Conservation (phyloP, 1,284 basidiomycete species). For the Irpex sp. region DNA sequence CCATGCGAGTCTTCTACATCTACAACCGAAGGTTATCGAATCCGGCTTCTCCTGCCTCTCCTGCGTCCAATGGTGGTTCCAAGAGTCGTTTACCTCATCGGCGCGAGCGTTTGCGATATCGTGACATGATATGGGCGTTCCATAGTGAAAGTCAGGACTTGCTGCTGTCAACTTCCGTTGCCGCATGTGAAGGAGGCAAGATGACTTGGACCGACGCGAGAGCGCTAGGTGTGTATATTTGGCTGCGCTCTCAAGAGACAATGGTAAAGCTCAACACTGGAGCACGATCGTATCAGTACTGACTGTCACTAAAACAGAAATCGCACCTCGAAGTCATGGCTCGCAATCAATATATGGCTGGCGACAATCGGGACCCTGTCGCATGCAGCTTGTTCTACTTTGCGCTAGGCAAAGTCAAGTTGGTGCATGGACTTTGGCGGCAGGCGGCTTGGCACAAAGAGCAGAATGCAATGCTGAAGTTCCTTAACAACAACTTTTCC, state of each 20-base stretch:
- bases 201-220: constrained; percentile 88
- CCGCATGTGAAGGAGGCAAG: constrained; percentile 69
- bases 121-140: constrained; percentile 94
- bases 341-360: constrained; percentile 86
- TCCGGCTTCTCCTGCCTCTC: constrained; percentile 43
- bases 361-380: constrained; percentile 85
- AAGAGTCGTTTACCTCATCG: constrained; percentile 41
- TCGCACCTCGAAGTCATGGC: constrained; percentile 87
- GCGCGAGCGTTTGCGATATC: constrained; percentile 76
- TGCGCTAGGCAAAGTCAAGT: constrained; percentile 86
- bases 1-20: constrained; percentile 82
- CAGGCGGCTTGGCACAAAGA: constrained; percentile 95
- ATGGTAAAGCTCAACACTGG: constrained; percentile 50
- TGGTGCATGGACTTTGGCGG: constrained; percentile 93
- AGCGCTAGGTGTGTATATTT: constrained; percentile 83
- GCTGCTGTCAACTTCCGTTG: constrained; percentile 66
- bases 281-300: not conserved
- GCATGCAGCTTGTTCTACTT: constrained; percentile 92
- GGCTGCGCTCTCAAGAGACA: constrained; percentile 76
- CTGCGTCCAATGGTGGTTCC: constrained; percentile 23
- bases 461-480: constrained; percentile 87
- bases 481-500: constrained; percentile 89
- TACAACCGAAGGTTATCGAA: constrained; percentile 57
- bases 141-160: constrained; percentile 91
- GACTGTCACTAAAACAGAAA: constrained; percentile 42